Evolutionary conservation across 257 asterid genomes (phyloP).

Genomic region (Marsdenia floribunda): DNA sequence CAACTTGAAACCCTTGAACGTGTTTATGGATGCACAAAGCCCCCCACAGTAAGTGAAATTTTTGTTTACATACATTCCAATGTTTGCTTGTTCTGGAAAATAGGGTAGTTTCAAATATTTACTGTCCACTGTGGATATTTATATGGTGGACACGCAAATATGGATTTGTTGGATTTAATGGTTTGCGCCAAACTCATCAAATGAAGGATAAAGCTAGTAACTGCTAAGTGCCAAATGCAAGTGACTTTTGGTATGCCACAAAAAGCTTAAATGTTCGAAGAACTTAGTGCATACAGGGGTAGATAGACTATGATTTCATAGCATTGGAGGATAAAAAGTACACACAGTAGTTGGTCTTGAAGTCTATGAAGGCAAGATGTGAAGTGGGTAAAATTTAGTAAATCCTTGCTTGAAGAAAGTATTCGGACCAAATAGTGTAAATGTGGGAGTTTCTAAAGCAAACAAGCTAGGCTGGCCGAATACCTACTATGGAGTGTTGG

Average conservation of each 20-base stretch:
- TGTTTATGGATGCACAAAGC: slow-evolving; percentile 71
- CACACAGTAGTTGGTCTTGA: not conserved
- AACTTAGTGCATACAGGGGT: not conserved
- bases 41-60: slow-evolving; percentile 77
- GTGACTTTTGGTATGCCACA: not conserved
- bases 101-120: not conserved
- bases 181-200: not conserved
- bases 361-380: not conserved
- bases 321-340: not conserved
- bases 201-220: not conserved
- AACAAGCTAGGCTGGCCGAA: not conserved
- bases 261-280: not conserved
- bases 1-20: slow-evolving; percentile 82
- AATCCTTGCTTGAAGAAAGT: not conserved
- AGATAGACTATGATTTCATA: not conserved
- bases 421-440: not conserved
- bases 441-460: not conserved
- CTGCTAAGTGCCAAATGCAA: not conserved
- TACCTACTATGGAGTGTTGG: not conserved
- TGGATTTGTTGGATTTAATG: not conserved
- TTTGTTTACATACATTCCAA: not conserved
- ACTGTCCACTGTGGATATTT: not conserved
- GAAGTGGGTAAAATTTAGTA: not conserved
- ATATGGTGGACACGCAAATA: not conserved
- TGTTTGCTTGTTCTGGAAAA: not conserved